phyloP scores from a whole-genome alignment of 768 basidiomycete species.

The Tulasnella sp. region DNA sequence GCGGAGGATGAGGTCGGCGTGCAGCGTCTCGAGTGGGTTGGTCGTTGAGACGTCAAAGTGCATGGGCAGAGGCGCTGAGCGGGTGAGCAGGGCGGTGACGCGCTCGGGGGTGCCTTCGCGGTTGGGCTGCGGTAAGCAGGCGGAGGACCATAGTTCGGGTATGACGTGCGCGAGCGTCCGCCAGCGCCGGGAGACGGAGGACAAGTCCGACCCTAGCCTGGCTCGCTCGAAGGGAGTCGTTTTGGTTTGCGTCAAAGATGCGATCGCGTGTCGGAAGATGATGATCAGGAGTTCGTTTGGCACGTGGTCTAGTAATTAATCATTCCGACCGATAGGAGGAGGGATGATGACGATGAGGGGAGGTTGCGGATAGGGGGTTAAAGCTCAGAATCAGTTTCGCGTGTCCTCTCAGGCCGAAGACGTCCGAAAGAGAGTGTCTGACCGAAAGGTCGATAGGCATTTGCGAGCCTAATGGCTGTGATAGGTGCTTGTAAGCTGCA shows the following conservation, averaged over 20 bases:
- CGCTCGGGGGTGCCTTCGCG: not conserved
- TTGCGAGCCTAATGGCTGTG: not conserved
- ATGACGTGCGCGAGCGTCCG: not conserved
- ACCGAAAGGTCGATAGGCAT: not conserved
- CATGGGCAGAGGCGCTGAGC: not conserved
- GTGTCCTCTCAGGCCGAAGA: not conserved
- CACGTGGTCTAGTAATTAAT: not conserved
- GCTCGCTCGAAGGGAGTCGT: not conserved
- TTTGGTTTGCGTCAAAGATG: not conserved
- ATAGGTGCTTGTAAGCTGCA: not conserved
- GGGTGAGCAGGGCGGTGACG: not conserved
- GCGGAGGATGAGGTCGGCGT: constrained; percentile 5
- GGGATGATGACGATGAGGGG: too few relatives aligned
- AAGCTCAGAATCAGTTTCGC: not conserved
- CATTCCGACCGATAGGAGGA: too few relatives aligned
- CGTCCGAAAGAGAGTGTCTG: not conserved
- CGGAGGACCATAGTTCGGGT: constrained; percentile 9
- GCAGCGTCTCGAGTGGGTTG: not conserved
- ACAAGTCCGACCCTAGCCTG: not conserved
- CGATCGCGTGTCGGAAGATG: constrained; percentile 5
- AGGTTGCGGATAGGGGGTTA: too few relatives aligned
- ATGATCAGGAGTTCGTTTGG: constrained; percentile 13
- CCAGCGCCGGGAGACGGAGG: constrained; percentile 3
- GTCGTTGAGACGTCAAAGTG: not conserved
- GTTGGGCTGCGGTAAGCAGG: not conserved